These are phyloP conservation scores for Thermochaetoides thermophila DNA, from an alignment of 495 filamentous ascomycete species.

Conservation along the genomic window DNA sequence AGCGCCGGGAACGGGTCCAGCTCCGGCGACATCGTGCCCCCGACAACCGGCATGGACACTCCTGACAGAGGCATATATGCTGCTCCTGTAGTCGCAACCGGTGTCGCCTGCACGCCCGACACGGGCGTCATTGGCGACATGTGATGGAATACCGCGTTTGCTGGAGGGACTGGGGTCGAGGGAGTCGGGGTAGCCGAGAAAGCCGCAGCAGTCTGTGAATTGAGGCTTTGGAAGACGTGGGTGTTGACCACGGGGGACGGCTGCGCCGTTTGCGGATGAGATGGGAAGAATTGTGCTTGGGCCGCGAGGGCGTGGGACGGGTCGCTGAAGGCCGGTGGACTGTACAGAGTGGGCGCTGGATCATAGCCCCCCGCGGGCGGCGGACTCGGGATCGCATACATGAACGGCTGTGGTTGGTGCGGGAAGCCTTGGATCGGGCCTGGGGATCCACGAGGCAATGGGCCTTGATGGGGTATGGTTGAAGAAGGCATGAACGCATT, in stretches of 20 bases:
- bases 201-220: conserved; percentile 3
- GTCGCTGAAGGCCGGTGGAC: conserved; percentile 1
- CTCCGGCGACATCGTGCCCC: conserved; percentile 10
- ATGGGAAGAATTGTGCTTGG: conserved; percentile 7
- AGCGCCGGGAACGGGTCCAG: conserved; percentile 25
- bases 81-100: too few species aligned
- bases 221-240: conserved; percentile 7
- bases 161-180: conserved; percentile 4
- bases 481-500: conserved; percentile 7
- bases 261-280: too few species aligned
- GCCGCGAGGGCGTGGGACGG: conserved; percentile 7
- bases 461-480: conserved; percentile 1
- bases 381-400: conserved; percentile 3
- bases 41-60: too few species aligned
- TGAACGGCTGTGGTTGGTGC: not conserved
- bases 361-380: too few species aligned
- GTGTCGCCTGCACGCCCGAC: too few species aligned
- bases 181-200: conserved; percentile 1
- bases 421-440: conserved; percentile 7
- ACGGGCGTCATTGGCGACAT: too few species aligned
- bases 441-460: conserved; percentile 3
- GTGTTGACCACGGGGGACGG: not conserved
- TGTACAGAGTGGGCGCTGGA: not conserved
- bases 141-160: not conserved
- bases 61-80: too few species aligned